Evolutionary conservation across 768 basidiomycete species (phyloP).

Genomic region (Coprinellus micaceus): DNA sequence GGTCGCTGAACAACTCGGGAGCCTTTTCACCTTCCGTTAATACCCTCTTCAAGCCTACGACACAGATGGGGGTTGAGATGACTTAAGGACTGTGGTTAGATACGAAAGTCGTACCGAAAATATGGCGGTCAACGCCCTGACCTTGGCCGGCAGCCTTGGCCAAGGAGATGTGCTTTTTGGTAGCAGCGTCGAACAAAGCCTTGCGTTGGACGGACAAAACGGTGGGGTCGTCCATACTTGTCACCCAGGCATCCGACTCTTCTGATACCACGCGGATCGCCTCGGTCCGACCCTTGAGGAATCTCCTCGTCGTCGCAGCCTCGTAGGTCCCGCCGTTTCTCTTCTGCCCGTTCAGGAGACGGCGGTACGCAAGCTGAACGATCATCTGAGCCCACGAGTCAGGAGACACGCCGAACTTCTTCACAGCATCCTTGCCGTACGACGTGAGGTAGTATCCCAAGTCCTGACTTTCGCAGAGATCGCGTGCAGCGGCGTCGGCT

Average conservation of each 20-base stretch:
- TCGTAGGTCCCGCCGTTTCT: conserved; percentile 86
- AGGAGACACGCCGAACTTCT: conserved; percentile 83
- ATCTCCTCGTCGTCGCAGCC: conserved; percentile 86
- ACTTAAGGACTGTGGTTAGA: neutral
- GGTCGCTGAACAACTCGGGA: conserved; percentile 73
- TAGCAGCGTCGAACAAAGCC: conserved; percentile 54
- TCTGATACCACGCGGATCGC: conserved; percentile 81
- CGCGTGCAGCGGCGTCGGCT: conserved; percentile 53
- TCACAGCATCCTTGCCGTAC: conserved; percentile 87
- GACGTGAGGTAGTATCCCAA: conserved; percentile 59
- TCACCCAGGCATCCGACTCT: conserved; percentile 76
- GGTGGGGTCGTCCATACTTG: conserved; percentile 59
- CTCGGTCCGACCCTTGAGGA: conserved; percentile 88
- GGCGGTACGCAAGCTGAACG: conserved; percentile 83
- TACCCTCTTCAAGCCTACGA: conserved; percentile 66
- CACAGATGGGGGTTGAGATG: neutral
- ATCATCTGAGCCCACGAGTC: conserved; percentile 95
- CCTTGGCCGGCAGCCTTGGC: conserved; percentile 65
- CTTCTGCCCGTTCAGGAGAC: conserved; percentile 54
- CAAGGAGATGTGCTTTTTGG: conserved; percentile 59
- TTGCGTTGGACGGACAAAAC: conserved; percentile 42
- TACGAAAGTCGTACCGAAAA: conserved; percentile 57
- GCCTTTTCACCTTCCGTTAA: conserved; percentile 57
- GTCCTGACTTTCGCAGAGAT: conserved; percentile 60
- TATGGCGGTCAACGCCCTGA: conserved; percentile 81